These are phyloP conservation scores for Cystobasidium ongulense DNA, from an alignment of 768 basidiomycete species.

Conservation along the genomic window DNA sequence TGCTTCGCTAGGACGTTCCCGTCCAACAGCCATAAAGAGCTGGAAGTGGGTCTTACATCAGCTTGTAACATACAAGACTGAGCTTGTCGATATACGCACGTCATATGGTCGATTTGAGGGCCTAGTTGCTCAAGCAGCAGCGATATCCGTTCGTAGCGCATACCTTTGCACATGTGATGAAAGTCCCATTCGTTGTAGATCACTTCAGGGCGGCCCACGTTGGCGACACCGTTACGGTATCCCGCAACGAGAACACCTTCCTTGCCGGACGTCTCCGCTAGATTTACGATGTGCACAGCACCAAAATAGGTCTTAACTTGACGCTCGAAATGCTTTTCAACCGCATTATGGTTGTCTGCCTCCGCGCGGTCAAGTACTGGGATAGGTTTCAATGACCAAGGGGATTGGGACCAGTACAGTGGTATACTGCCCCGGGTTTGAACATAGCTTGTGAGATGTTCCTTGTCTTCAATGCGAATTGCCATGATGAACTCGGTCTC, in stretches of 20 bases:
- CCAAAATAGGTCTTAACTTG: constrained; percentile 36
- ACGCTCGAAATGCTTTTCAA: constrained; percentile 38
- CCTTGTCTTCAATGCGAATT: constrained; percentile 11
- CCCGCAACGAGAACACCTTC: constrained; percentile 71
- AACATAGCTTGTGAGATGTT: constrained; percentile 52
- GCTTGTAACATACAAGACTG: no score
- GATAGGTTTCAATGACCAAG: constrained; percentile 40
- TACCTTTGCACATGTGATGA: constrained; percentile 83
- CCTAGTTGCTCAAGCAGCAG: constrained; percentile 33
- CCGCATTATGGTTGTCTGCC: constrained; percentile 34
- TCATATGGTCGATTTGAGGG: constrained; percentile 34
- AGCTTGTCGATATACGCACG: constrained; percentile 27
- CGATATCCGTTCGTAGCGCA: constrained; percentile 51
- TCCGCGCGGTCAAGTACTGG: constrained; percentile 39
- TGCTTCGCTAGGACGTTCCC: constrained; percentile 32
- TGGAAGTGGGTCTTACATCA: background rate
- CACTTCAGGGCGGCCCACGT: constrained; percentile 46
- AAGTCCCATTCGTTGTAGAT: constrained; percentile 64
- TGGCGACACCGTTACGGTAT: constrained; percentile 62
- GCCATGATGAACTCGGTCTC: constrained; percentile 80
- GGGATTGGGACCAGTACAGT: constrained; percentile 37
- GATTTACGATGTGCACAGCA: constrained; percentile 68
- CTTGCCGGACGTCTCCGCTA: constrained; percentile 83
- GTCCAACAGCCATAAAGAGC: constrained; percentile 38
- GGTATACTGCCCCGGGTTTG: constrained; percentile 62